Percentiles rank a stretch among this genome's conserved stretches.
Evolutionary conservation across 2,329 filamentous ascomycete genomes (phyloP).

Genomic region (Phialophora expanda): DNA sequence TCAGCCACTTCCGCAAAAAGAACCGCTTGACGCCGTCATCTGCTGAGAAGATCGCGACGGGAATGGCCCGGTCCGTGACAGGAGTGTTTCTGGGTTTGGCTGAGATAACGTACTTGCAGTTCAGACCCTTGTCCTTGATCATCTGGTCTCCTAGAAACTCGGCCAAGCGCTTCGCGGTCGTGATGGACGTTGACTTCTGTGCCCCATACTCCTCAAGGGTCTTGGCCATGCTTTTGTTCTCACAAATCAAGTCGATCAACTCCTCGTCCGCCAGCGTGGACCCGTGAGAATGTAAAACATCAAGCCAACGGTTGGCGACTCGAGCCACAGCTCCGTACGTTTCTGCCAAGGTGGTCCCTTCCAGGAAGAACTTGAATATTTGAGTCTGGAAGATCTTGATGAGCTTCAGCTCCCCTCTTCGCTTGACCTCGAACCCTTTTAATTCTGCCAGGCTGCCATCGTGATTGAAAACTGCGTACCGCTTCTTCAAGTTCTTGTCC

Average conservation of each 20-base stretch:
- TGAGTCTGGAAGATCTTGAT: constrained; percentile 99
- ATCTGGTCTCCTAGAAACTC: constrained; percentile 98
- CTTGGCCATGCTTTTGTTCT: constrained; percentile 98
- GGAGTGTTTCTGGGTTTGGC: constrained; percentile 83
- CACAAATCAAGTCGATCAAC: constrained; percentile 98
- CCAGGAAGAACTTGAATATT: constrained; percentile 99
- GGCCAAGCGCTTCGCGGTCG: constrained; percentile 89
- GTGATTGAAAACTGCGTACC: constrained; percentile 98
- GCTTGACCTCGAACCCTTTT: constrained; percentile 97
- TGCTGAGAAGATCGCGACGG: constrained; percentile 95
- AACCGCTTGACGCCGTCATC: constrained; percentile 84
- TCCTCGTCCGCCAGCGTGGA: constrained; percentile 93
- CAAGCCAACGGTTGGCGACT: constrained; percentile 94
- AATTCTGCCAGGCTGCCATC: constrained; percentile 93
- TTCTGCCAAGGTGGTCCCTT: constrained; percentile 83
- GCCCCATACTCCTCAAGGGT: constrained; percentile 92
- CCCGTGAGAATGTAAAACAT: constrained; percentile 88
- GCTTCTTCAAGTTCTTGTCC: constrained; percentile 99
- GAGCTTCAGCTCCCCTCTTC: constrained; percentile 94
- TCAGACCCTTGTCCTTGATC: constrained; percentile 98
- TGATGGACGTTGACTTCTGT: constrained; percentile 99
- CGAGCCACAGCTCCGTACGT: constrained; percentile 92
- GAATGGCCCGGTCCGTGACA: constrained; percentile 91
- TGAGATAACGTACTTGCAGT: constrained; percentile 99
- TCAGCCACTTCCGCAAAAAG: constrained; percentile 94